Conservation (phyloP, 768 basidiomycete genomes). For the Podaxis pistillaris region DNA sequence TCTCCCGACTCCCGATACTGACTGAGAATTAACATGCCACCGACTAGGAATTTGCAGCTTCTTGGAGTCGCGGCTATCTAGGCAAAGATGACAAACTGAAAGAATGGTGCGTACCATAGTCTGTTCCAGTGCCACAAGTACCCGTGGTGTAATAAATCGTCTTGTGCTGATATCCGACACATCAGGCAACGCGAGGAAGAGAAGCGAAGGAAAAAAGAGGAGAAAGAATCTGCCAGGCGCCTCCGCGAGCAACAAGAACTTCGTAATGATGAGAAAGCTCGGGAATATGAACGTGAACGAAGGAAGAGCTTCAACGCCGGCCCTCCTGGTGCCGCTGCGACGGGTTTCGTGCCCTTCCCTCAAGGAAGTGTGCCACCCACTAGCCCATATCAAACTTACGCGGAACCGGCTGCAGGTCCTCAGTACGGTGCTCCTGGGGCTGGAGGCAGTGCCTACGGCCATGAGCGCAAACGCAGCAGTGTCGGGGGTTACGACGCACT, state of each 20-base stretch:
- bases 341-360: constrained; percentile 29
- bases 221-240: constrained; percentile 40
- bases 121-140: neutral
- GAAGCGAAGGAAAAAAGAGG: constrained; percentile 42
- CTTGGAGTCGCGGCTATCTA: constrained; percentile 47
- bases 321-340: constrained; percentile 23
- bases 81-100: constrained; percentile 35
- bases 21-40: neutral
- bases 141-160: neutral
- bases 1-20: neutral
- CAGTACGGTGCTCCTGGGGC: constrained; percentile 20
- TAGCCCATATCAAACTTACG: constrained; percentile 23
- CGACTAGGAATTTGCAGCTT: constrained; percentile 19
- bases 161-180: neutral
- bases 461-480: constrained; percentile 33
- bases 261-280: constrained; percentile 51
- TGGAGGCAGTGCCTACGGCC: constrained; percentile 21
- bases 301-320: constrained; percentile 55
- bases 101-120: neutral
- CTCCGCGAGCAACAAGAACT: constrained; percentile 51
- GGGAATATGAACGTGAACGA: constrained; percentile 58
- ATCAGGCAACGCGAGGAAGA: constrained; percentile 49
- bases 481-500: constrained; percentile 32
- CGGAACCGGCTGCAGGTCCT: constrained; percentile 16
- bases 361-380: constrained; percentile 22